These are phyloP conservation scores for Trichothecium sympodiale DNA, from an alignment of 2,329 filamentous ascomycete genomes.

Conservation along the genomic window DNA sequence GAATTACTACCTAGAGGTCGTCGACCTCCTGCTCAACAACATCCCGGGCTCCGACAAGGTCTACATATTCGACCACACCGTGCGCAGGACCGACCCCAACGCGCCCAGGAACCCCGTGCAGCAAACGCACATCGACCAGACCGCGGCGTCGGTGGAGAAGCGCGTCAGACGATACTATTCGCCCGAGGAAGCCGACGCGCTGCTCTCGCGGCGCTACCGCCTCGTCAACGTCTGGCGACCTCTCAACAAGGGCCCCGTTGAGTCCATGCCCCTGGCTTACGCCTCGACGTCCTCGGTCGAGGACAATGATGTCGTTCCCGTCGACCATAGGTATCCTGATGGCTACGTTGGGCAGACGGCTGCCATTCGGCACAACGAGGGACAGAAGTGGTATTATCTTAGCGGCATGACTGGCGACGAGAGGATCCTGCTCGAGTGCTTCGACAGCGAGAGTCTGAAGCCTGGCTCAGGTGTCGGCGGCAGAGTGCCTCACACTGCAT, in stretches of 20 bases:
- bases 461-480: constrained; percentile 40
- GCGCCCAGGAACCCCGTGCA: constrained; percentile 59
- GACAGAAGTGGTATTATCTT: constrained; percentile 69
- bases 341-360: constrained; percentile 64
- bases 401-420: constrained; percentile 67
- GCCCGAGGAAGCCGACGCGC: constrained; percentile 52
- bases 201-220: constrained; percentile 60
- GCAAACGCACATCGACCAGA: constrained; percentile 77
- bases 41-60: constrained; percentile 57
- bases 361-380: constrained; percentile 47
- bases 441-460: constrained; percentile 51
- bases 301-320: constrained; percentile 54
- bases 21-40: constrained; percentile 54
- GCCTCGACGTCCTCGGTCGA: constrained; percentile 51
- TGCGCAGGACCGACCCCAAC: constrained; percentile 53
- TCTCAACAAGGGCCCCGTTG: constrained; percentile 45
- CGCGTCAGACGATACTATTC: constrained; percentile 53
- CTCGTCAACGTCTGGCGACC: constrained; percentile 85
- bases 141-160: constrained; percentile 48
- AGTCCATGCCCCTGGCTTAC: constrained; percentile 57
- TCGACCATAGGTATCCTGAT: constrained; percentile 60
- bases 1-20: constrained; percentile 79
- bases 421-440: constrained; percentile 68
- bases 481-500: constrained; percentile 63
- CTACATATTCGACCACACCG: constrained; percentile 78